Evolutionary conservation across 768 basidiomycete genomes (phyloP).

Genomic region (Boletus sp.): DNA sequence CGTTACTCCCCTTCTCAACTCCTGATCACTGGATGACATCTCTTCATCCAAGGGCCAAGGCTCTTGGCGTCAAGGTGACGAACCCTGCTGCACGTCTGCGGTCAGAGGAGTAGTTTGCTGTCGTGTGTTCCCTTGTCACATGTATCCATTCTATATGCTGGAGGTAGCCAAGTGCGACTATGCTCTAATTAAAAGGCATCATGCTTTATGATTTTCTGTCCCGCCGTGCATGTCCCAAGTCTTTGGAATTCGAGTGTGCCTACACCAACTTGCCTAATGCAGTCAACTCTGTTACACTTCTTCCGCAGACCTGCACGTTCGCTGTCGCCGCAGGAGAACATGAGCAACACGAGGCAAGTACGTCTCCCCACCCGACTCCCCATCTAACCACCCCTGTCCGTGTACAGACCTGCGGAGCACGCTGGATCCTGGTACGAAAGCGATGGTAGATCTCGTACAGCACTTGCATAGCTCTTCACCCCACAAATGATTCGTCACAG

Average conservation of each 20-base stretch:
- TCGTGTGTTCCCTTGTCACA: conserved; percentile 35
- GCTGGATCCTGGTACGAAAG: conserved; percentile 88
- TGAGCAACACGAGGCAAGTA: conserved; percentile 28
- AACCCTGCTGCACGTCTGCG: conserved; percentile 90
- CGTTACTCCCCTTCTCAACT: conserved; percentile 15
- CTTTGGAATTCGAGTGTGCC: neutral
- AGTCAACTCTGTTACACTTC: conserved; percentile 15
- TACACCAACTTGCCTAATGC: conserved; percentile 23
- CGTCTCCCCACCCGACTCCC: neutral
- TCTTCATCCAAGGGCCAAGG: conserved; percentile 61
- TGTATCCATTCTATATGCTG: conserved; percentile 50
- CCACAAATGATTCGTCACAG: conserved; percentile 37
- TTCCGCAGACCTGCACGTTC: conserved; percentile 14
- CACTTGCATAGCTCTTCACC: conserved; percentile 13
- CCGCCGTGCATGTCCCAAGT: neutral
- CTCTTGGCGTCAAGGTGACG: conserved; percentile 87
- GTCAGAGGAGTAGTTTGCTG: conserved; percentile 78
- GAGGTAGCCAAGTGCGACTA: conserved; percentile 48
- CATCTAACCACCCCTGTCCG: neutral
- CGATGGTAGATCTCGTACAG: conserved; percentile 45
- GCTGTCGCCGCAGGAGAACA: conserved; percentile 12
- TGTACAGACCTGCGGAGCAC: conserved; percentile 64
- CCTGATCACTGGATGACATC: conserved; percentile 6
- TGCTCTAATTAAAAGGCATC: conserved; percentile 34
- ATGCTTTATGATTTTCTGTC: conserved; percentile 9